A percentile compares a stretch with the other conserved stretches of the same genome.
Conservation (phyloP, 192 early-diverging fungal species). For the Dimargaris xerosporica region DNA sequence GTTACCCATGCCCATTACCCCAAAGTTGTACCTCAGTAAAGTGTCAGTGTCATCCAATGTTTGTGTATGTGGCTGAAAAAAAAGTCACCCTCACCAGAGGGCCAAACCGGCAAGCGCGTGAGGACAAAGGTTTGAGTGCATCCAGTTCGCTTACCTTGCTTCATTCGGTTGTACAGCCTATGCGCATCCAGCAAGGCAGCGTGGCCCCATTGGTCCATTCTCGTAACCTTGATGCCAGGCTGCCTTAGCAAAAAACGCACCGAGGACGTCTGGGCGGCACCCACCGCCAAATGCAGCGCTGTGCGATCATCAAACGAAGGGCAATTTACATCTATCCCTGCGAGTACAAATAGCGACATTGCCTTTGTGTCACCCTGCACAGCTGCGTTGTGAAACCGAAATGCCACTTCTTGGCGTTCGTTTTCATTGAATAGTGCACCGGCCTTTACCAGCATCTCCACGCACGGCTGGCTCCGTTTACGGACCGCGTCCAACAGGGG, state of each 20-base stretch:
- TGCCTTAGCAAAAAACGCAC: slow-evolving; percentile 30
- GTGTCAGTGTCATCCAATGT: no score
- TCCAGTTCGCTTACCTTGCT: no score
- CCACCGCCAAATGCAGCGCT: slow-evolving; percentile 42
- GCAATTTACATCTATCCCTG: slow-evolving; percentile 53
- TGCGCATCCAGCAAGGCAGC: no score
- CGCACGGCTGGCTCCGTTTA: slow-evolving; percentile 40
- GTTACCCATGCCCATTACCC: no score
- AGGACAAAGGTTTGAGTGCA: no score
- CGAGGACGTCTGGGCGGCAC: slow-evolving; percentile 25
- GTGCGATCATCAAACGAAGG: slow-evolving; percentile 44
- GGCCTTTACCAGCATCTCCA: slow-evolving; percentile 49
- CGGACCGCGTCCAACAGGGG: slow-evolving; percentile 73
- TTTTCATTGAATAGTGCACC: slow-evolving; percentile 84
- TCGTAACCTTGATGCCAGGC: no score
- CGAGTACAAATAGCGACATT: slow-evolving; percentile 34
- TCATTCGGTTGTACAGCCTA: no score
- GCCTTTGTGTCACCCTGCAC: slow-evolving; percentile 29
- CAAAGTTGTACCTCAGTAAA: no score
- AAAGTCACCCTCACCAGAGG: no score
- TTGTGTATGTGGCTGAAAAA: no score
- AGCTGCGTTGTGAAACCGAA: slow-evolving; percentile 30
- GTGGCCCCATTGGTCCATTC: no score
- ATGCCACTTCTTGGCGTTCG: slow-evolving; percentile 53
- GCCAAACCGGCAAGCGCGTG: no score